These are phyloP conservation scores for Mortierella sp. DNA, from an alignment of 371 early-diverging fungal species.

Conservation along the genomic window DNA sequence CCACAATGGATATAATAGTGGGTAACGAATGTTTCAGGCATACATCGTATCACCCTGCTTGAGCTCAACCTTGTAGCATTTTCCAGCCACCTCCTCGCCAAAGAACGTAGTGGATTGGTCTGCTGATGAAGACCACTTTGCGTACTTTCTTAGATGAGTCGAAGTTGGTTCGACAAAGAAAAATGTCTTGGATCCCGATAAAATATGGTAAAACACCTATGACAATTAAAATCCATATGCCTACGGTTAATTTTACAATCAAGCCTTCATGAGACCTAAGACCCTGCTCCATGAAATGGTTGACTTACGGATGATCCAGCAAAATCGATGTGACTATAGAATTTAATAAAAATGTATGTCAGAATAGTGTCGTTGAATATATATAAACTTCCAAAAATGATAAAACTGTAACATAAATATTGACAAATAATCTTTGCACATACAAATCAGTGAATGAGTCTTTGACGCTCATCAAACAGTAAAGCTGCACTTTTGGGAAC, in stretches of 20 bases:
- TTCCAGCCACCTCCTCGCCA: constrained; percentile 78
- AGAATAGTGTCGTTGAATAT: too few relatives aligned
- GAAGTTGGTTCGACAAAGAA: constrained; percentile 90
- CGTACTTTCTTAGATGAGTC: constrained; percentile 86
- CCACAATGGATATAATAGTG: not conserved
- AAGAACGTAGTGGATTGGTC: constrained; percentile 85
- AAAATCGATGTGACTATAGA: constrained; percentile 92
- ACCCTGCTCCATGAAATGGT: not conserved
- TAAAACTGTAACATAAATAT: too few relatives aligned
- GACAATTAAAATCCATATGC: not conserved
- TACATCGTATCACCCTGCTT: constrained; percentile 85
- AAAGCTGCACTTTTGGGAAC: constrained; percentile 88
- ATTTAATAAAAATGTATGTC: too few relatives aligned
- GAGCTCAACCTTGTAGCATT: constrained; percentile 76
- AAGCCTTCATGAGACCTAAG: constrained; percentile 1
- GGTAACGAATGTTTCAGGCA: not conserved
- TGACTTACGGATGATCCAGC: constrained; percentile 85
- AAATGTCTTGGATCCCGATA: constrained; percentile 87
- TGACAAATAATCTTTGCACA: constrained; percentile 30
- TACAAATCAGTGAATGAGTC: constrained; percentile 92
- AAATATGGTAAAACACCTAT: constrained; percentile 85
- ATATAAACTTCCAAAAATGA: too few relatives aligned
- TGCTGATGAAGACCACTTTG: constrained; percentile 87
- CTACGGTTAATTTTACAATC: too few relatives aligned
- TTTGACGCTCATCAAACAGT: constrained; percentile 92